Evolutionary conservation across 495 filamentous ascomycete species (phyloP).

Genomic region (Thozetella sp.): DNA sequence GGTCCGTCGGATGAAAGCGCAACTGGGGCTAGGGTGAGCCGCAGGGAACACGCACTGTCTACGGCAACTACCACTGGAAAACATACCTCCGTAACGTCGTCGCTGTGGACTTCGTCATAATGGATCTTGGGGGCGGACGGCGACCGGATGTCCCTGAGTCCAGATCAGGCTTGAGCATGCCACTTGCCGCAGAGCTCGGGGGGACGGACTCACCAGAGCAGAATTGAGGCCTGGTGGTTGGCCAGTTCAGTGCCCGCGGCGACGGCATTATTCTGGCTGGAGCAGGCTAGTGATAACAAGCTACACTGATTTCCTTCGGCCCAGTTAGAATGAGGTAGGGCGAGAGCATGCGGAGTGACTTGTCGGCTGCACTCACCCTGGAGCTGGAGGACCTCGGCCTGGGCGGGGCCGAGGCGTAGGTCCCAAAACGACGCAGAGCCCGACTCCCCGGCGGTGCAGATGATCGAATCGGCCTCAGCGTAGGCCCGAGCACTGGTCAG

Average conservation of each 20-base stretch:
- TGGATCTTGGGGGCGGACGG: conserved; percentile 51
- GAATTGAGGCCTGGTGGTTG: conserved; percentile 70
- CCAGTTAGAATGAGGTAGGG: conserved; percentile 6
- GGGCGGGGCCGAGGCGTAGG: conserved; percentile 37
- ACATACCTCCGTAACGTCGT: conserved; percentile 88
- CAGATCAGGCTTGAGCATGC: conserved; percentile 1
- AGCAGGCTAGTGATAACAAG: conserved; percentile 71
- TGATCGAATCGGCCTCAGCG: conserved; percentile 34
- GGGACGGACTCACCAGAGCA: conserved; percentile 64
- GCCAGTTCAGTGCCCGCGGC: conserved; percentile 80
- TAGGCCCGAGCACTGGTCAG: conserved; percentile 58
- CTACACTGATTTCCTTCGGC: conserved; percentile 41
- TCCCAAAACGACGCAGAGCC: conserved; percentile 63
- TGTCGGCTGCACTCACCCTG: conserved; percentile 48
- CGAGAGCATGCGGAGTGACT: conserved; percentile 25
- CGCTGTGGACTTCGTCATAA: conserved; percentile 87
- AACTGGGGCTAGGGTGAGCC: conserved; percentile 44
- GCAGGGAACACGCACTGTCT: too few species aligned
- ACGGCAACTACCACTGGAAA: too few species aligned
- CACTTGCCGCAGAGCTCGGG: neutral
- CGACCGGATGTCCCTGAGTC: conserved; percentile 67
- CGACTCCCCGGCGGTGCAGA: conserved; percentile 65
- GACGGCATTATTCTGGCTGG: conserved; percentile 56
- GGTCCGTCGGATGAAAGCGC: conserved; percentile 67
- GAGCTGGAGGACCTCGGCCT: conserved; percentile 34